Percentiles rank a stretch among this genome's conserved stretches.
phyloP scores from a whole-genome alignment of 140 eudicot species.

The Eryngium alpinum region DNA sequence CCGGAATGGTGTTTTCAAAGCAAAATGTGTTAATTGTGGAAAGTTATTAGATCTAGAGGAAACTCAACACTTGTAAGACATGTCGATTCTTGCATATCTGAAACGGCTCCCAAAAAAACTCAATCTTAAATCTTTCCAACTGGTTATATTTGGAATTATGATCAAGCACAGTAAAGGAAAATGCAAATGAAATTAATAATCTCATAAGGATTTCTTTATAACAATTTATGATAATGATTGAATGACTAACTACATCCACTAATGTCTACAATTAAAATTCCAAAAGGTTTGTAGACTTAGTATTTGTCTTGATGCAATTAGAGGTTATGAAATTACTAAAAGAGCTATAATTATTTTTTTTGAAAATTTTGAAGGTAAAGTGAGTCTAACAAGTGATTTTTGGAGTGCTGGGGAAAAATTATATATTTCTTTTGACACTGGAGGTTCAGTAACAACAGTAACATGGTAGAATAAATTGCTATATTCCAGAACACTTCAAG shows the following conservation, averaged over 20 bases:
- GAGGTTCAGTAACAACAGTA: too few relatives aligned
- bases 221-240: background rate
- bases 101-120: background rate
- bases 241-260: background rate
- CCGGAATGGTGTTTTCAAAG: too few relatives aligned
- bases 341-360: conserved; percentile 7
- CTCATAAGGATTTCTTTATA: background rate
- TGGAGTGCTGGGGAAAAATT: conserved; percentile 7
- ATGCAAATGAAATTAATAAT: conserved; percentile 10
- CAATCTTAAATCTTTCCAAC: background rate
- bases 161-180: background rate
- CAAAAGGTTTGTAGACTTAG: conserved; percentile 13
- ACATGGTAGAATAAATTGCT: background rate
- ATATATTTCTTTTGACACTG: too few relatives aligned
- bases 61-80: background rate
- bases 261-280: conserved; percentile 1
- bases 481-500: background rate
- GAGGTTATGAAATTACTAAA: conserved; percentile 6
- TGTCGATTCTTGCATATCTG: background rate
- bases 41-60: background rate
- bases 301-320: conserved; percentile 3
- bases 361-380: conserved; percentile 3
- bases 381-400: background rate
- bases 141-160: background rate
- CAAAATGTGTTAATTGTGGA: background rate